These are phyloP conservation scores for Viola odorata DNA, from an alignment of 345 rosid genomes.

Conservation along the genomic window DNA sequence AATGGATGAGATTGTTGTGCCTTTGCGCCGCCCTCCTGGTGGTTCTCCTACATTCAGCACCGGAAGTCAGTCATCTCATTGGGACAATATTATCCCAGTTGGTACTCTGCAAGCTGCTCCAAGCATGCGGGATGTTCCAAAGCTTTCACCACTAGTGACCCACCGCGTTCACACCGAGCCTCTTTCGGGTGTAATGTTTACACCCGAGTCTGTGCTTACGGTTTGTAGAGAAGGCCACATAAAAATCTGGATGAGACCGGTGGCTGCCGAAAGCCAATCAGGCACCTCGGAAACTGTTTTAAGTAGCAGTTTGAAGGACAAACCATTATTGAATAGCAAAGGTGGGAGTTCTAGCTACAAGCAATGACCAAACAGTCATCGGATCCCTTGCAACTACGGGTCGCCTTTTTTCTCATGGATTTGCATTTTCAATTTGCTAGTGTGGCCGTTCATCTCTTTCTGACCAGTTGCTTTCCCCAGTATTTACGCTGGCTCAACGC, in stretches of 20 bases:
- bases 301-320: conserved; percentile 64
- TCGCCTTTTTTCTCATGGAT: conserved; percentile 13
- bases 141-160: conserved; percentile 78
- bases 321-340: conserved; percentile 53
- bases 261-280: conserved; percentile 50
- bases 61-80: conserved; percentile 97
- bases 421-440: conserved; percentile 29
- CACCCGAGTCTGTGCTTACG: conserved; percentile 80
- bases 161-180: conserved; percentile 95
- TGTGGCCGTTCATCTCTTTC: conserved; percentile 21
- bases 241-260: conserved; percentile 94
- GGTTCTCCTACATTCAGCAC: conserved; percentile 95
- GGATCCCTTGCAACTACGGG: conserved; percentile 8
- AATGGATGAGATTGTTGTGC: conserved; percentile 97
- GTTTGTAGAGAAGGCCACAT: conserved; percentile 92
- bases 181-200: conserved; percentile 84
- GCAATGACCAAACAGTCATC: conserved; percentile 45
- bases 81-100: conserved; percentile 75
- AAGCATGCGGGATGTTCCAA: conserved; percentile 85
- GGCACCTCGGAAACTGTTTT: conserved; percentile 47
- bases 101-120: conserved; percentile 95
- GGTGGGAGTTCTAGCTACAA: conserved; percentile 52
- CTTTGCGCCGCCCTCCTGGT: conserved; percentile 79
- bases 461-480: conserved; percentile 25
- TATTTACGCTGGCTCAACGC: conserved; percentile 18